phyloP scores from a whole-genome alignment of 306 rosid genomes.

The Macrotyloma uniflorum region DNA sequence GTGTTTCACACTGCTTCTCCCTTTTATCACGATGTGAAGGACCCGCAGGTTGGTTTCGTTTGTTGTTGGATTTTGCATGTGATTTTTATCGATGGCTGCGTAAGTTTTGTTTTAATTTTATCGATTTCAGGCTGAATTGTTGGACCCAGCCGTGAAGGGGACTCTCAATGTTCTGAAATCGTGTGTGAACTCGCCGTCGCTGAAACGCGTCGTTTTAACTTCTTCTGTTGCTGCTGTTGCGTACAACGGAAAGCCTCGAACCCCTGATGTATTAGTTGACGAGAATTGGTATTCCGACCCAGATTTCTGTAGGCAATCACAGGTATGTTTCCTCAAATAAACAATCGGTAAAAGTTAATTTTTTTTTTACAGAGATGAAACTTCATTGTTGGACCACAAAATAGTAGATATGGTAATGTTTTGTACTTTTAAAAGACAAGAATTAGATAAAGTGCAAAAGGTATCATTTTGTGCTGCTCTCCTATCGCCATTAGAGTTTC shows the following conservation, averaged over 20 bases:
- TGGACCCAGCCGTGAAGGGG: slow-evolving; percentile 46
- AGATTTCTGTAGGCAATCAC: slow-evolving; percentile 15
- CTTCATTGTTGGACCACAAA: too few species aligned
- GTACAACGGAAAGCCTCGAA: slow-evolving; percentile 33
- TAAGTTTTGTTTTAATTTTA: neutral
- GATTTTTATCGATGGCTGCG: neutral
- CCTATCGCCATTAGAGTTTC: too few species aligned
- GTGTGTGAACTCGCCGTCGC: slow-evolving; percentile 36
- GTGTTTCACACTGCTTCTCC: slow-evolving; percentile 62
- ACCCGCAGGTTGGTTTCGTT: slow-evolving; percentile 48
- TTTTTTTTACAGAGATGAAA: too few species aligned
- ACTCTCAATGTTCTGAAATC: slow-evolving; percentile 48
- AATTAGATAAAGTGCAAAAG: too few species aligned
- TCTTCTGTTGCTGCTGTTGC: slow-evolving; percentile 31
- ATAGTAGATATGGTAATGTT: too few species aligned
- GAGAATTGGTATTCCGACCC: slow-evolving; percentile 50
- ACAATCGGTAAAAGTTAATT: too few species aligned
- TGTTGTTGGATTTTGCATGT: neutral
- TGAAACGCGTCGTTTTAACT: slow-evolving; percentile 42
- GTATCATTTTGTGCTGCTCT: too few species aligned
- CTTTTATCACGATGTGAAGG: neutral
- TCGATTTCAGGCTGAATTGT: slow-evolving; percentile 35
- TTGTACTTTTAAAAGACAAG: too few species aligned
- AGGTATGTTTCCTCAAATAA: slow-evolving; percentile 21
- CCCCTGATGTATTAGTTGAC: slow-evolving; percentile 36